phyloP scores from a whole-genome alignment of 1,139 yeast species.

The Casaregolazyma suthepensis region DNA sequence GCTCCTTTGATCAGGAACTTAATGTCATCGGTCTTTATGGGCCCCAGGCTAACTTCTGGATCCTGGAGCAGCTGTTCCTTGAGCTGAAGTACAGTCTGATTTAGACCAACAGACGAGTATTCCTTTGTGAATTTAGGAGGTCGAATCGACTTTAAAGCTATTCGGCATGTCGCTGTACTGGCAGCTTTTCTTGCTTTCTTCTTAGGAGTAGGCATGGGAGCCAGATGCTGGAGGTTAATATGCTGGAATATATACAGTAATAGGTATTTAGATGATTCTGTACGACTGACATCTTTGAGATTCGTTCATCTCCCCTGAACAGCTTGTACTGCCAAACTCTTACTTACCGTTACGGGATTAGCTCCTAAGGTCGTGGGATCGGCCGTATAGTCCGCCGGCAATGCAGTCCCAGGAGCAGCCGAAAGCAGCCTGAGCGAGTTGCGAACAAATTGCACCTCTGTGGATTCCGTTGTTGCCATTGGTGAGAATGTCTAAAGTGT shows the following conservation, averaged over 20 bases:
- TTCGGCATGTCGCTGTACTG: slow-evolving; percentile 12
- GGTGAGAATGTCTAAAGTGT: not conserved
- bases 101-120: slow-evolving; percentile 17
- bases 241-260: not conserved
- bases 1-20: slow-evolving; percentile 28
- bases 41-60: slow-evolving; percentile 17
- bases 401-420: slow-evolving; percentile 8
- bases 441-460: slow-evolving; percentile 14
- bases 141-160: slow-evolving; percentile 27
- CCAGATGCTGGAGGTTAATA: slow-evolving; percentile 9
- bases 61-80: slow-evolving; percentile 28
- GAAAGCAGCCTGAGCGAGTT: slow-evolving; percentile 15
- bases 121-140: slow-evolving; percentile 27
- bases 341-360: slow-evolving; percentile 12
- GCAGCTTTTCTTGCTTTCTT: slow-evolving; percentile 8
- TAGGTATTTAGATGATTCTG: not conserved
- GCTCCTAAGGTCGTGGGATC: slow-evolving; percentile 7
- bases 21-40: slow-evolving; percentile 21
- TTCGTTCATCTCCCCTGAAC: too few species aligned
- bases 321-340: not conserved
- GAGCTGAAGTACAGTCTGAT: slow-evolving; percentile 24
- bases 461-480: not conserved
- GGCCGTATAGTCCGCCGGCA: slow-evolving; percentile 13
- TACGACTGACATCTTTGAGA: not conserved
- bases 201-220: slow-evolving; percentile 18